A percentile compares a stretch with the other conserved stretches of the same genome.
Evolutionary conservation across 1,139 yeast genomes (phyloP).

Genomic region (Diutina siamensis): DNA sequence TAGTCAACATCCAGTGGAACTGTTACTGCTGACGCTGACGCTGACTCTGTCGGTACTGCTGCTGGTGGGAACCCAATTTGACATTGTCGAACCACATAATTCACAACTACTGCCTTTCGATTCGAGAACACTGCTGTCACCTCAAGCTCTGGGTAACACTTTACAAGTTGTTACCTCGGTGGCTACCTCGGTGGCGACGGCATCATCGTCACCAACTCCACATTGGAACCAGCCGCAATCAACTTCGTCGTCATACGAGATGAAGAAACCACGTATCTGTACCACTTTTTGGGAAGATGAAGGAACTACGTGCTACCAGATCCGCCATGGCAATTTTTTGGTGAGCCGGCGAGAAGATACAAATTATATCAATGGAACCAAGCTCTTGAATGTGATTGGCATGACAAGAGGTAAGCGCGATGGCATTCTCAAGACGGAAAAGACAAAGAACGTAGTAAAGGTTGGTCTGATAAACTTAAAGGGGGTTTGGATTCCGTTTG

Average conservation of each 20-base stretch:
- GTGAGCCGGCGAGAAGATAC: slow-evolving; percentile 44
- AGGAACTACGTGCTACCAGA: slow-evolving; percentile 37
- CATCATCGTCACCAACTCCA: background rate
- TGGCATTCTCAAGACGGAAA: slow-evolving; percentile 41
- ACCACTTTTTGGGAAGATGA: slow-evolving; percentile 42
- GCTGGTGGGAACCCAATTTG: background rate
- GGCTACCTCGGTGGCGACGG: background rate
- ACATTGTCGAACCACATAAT: background rate
- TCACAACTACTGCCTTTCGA: background rate
- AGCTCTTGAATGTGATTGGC: slow-evolving; percentile 42
- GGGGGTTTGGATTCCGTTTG: slow-evolving; percentile 49
- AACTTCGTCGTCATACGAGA: too few species aligned
- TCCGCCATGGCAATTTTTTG: slow-evolving; percentile 30
- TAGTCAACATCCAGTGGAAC: background rate
- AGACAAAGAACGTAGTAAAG: slow-evolving; percentile 32
- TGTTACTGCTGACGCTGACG: background rate
- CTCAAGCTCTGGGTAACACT: background rate
- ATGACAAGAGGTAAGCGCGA: slow-evolving; percentile 49
- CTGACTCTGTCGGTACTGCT: background rate
- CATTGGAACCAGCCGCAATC: background rate
- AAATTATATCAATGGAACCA: slow-evolving; percentile 44
- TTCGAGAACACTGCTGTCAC: background rate
- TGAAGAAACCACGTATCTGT: slow-evolving; percentile 21
- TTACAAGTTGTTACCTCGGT: too few species aligned
- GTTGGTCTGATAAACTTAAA: slow-evolving; percentile 44